Conservation (phyloP, 2,329 filamentous ascomycete species). For the Alternaria triticina region DNA sequence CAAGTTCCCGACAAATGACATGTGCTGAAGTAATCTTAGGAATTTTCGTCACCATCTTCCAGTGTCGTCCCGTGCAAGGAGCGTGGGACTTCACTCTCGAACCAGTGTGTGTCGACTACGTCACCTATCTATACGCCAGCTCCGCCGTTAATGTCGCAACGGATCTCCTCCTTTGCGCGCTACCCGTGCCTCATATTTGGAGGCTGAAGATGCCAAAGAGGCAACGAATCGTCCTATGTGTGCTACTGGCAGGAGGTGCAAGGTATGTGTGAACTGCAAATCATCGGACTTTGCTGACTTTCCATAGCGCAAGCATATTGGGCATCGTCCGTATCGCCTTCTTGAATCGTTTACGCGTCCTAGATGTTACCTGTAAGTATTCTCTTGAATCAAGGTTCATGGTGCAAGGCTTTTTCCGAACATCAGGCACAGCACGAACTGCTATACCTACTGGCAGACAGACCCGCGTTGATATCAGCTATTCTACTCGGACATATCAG, state of each 20-base stretch:
- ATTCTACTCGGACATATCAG: neutral
- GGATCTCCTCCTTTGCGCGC: constrained; percentile 30
- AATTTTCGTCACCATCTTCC: constrained; percentile 37
- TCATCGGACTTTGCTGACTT: neutral
- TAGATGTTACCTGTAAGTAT: constrained; percentile 35
- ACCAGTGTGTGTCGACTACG: constrained; percentile 27
- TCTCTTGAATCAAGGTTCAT: neutral
- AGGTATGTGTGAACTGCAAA: constrained; percentile 21
- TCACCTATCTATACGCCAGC: constrained; percentile 35
- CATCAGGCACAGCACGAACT: neutral
- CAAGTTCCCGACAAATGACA: neutral
- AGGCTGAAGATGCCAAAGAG: constrained; percentile 33
- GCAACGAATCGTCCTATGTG: constrained; percentile 34
- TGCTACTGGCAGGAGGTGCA: constrained; percentile 33
- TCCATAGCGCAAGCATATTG: constrained; percentile 30
- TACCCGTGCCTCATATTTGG: constrained; percentile 37
- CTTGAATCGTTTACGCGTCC: constrained; percentile 21
- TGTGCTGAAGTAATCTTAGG: constrained; percentile 7
- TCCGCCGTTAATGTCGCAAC: constrained; percentile 32
- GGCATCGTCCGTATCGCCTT: constrained; percentile 30
- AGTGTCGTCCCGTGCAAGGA: constrained; percentile 28
- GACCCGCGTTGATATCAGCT: neutral
- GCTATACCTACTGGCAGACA: neutral
- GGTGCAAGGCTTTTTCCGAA: neutral
- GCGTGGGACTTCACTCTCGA: constrained; percentile 32